phyloP scores from a whole-genome alignment of 2,329 filamentous ascomycete genomes.

The Pestalotiopsis sp. region DNA sequence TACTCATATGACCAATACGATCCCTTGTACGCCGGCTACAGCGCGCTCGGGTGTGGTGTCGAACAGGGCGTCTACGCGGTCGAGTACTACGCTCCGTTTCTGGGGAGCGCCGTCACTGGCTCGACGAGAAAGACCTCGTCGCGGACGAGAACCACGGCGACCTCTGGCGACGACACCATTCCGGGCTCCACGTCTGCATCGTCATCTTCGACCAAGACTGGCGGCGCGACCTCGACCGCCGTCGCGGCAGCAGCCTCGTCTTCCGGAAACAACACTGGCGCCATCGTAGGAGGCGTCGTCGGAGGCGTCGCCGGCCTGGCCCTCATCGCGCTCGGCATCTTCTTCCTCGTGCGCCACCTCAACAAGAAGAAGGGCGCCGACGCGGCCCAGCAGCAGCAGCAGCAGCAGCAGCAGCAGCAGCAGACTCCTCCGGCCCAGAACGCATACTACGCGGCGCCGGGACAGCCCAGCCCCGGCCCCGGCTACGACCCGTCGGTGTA shows the following conservation, averaged over 20 bases:
- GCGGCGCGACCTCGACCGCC: background rate
- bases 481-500: background rate
- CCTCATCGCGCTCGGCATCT: slow-evolving; percentile 25
- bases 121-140: background rate
- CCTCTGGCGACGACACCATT: background rate
- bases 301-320: slow-evolving; percentile 28
- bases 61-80: slow-evolving; percentile 25
- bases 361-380: slow-evolving; percentile 18
- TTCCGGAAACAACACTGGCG: slow-evolving; percentile 22
- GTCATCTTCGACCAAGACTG: background rate
- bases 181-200: background rate
- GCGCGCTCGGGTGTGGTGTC: slow-evolving; percentile 29
- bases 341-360: slow-evolving; percentile 25
- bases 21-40: slow-evolving; percentile 28
- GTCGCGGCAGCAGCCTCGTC: background rate
- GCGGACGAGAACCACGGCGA: background rate
- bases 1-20: slow-evolving; percentile 26
- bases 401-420: background rate
- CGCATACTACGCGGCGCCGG: slow-evolving; percentile 5
- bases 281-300: slow-evolving; percentile 30
- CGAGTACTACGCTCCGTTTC: slow-evolving; percentile 13
- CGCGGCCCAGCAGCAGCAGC: background rate
- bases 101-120: background rate
- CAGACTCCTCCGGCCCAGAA: background rate
- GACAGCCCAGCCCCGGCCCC: background rate